Conservation (phyloP, 345 rosid genomes). For the Eucalyptus marginata region DNA sequence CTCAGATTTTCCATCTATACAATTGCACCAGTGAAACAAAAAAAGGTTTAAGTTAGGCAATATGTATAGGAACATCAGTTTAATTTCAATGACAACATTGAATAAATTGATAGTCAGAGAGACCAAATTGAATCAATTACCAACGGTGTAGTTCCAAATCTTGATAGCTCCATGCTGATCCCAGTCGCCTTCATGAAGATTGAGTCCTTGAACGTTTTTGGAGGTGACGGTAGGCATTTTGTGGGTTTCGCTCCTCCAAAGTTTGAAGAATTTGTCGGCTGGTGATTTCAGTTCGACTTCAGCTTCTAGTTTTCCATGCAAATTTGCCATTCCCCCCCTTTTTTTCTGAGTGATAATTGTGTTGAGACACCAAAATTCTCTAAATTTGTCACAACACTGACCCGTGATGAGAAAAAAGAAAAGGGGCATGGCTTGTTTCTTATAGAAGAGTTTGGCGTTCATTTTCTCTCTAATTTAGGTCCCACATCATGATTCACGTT, state of each 20-base stretch:
- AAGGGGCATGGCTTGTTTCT: not conserved
- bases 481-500: not conserved
- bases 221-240: constrained; percentile 2
- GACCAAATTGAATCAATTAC: not conserved
- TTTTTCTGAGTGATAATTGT: not conserved
- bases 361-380: not conserved
- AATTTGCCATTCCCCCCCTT: not conserved
- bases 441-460: not conserved
- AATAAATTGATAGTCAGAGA: not conserved
- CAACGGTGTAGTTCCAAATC: constrained; percentile 5
- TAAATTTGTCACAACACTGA: not conserved
- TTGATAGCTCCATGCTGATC: constrained; percentile 13
- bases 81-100: not conserved
- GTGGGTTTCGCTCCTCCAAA: not conserved
- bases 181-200: constrained; percentile 29
- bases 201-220: not conserved
- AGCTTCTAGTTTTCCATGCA: constrained; percentile 2
- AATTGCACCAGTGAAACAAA: not conserved
- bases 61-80: no score
- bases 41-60: not conserved
- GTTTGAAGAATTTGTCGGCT: constrained; percentile 6
- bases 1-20: constrained; percentile 1
- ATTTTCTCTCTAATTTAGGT: not conserved
- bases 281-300: constrained; percentile 3
- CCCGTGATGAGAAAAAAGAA: not conserved